Evolutionary conservation across 495 filamentous ascomycete species (phyloP).

Genomic region (Saxispiralis lemnorum): DNA sequence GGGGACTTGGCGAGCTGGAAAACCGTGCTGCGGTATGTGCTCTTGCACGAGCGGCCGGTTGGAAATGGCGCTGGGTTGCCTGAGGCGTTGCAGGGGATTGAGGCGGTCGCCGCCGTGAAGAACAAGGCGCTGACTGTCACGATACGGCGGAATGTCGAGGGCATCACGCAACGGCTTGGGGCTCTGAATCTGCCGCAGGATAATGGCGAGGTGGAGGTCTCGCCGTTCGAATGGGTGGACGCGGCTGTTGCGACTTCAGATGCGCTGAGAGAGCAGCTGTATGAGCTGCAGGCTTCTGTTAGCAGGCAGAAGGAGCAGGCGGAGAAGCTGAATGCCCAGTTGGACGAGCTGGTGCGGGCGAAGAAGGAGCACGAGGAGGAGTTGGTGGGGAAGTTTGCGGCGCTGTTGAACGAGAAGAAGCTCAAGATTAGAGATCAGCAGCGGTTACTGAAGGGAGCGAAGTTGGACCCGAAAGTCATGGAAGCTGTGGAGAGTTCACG

Average conservation of each 20-base stretch:
- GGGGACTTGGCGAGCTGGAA: slow-evolving; percentile 42
- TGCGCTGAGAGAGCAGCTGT: slow-evolving; percentile 29
- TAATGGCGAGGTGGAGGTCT: slow-evolving; percentile 41
- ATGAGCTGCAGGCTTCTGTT: slow-evolving; percentile 30
- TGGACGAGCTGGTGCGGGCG: slow-evolving; percentile 23
- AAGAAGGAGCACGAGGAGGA: slow-evolving; percentile 46
- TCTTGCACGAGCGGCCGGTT: slow-evolving; percentile 21
- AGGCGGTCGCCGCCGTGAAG: slow-evolving; percentile 19
- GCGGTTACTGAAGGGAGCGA: slow-evolving; percentile 43
- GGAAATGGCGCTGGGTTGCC: slow-evolving; percentile 1
- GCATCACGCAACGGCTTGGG: slow-evolving; percentile 57
- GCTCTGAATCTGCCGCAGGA: slow-evolving; percentile 41
- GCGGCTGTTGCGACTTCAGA: slow-evolving; percentile 30
- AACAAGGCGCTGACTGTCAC: slow-evolving; percentile 31
- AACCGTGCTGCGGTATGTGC: slow-evolving; percentile 26
- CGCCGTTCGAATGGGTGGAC: slow-evolving; percentile 58
- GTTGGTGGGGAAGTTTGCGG: slow-evolving; percentile 51
- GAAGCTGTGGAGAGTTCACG: slow-evolving; percentile 2
- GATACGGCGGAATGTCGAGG: slow-evolving; percentile 37
- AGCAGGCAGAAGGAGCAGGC: slow-evolving; percentile 29
- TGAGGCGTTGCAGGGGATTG: slow-evolving; percentile 18
- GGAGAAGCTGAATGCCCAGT: slow-evolving; percentile 20
- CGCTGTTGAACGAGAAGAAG: slow-evolving; percentile 72
- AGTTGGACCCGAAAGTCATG: slow-evolving; percentile 30
- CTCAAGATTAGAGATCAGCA: slow-evolving; percentile 78